These are phyloP conservation scores for Kodamaea suecica DNA, from an alignment of 1,139 yeast species.

Conservation along the genomic window DNA sequence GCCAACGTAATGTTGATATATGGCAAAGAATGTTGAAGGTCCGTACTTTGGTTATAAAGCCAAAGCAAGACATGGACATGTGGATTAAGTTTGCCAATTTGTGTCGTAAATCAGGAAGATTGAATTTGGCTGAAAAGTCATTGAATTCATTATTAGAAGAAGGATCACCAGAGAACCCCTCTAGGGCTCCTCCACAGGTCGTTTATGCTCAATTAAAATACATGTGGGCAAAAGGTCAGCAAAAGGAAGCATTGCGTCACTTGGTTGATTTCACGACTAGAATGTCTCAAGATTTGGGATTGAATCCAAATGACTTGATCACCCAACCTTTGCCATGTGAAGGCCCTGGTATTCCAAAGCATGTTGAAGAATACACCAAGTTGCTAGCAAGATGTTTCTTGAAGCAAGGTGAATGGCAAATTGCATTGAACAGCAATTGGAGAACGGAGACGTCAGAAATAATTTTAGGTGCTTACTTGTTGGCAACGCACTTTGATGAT, in stretches of 20 bases:
- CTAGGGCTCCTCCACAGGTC: conserved; percentile 90
- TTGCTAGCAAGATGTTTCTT: conserved; percentile 89
- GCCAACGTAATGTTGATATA: conserved; percentile 94
- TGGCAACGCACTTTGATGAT: conserved; percentile 92
- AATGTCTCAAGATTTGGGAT: conserved; percentile 83
- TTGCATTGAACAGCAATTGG: conserved; percentile 76
- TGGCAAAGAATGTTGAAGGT: conserved; percentile 97
- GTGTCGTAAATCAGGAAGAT: conserved; percentile 89
- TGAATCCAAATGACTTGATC: conserved; percentile 75
- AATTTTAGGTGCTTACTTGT: conserved; percentile 83
- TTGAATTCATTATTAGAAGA: conserved; percentile 71
- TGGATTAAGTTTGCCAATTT: conserved; percentile 98
- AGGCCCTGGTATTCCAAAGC: conserved; percentile 70
- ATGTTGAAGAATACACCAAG: conserved; percentile 80
- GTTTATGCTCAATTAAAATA: conserved; percentile 95
- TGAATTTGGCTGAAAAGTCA: conserved; percentile 90
- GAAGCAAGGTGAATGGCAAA: conserved; percentile 98
- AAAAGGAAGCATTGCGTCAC: conserved; percentile 80
- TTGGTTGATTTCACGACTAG: conserved; percentile 87
- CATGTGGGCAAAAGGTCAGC: conserved; percentile 95
- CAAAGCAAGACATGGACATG: conserved; percentile 95
- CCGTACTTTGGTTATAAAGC: conserved; percentile 87
- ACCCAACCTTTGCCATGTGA: conserved; percentile 83
- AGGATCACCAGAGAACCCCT: conserved; percentile 57
- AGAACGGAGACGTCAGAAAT: conserved; percentile 73